Evolutionary conservation across 75 land plant genomes (phyloP).

Genomic region (Picea sitchensis): DNA sequence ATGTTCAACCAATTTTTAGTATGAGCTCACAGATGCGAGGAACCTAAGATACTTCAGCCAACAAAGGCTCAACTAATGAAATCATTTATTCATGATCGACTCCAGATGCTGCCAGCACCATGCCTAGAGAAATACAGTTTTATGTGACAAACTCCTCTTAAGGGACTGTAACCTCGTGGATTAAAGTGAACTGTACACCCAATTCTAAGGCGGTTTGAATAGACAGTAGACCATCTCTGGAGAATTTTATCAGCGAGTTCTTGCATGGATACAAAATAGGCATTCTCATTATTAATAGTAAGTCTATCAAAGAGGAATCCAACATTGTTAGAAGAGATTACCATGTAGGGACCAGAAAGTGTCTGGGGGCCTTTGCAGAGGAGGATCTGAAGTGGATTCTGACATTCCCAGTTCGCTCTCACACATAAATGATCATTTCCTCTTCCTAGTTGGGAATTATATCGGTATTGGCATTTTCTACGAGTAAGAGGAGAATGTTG

Average conservation of each 20-base stretch:
- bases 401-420: constrained; percentile 66
- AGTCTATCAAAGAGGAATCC: constrained; percentile 72
- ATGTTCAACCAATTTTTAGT: no score
- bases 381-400: constrained; percentile 23
- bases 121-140: no score
- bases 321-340: constrained; percentile 12
- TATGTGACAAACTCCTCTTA: no score
- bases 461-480: neutral
- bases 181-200: constrained; percentile 35
- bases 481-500: constrained; percentile 10
- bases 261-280: constrained; percentile 62
- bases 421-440: constrained; percentile 45
- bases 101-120: no score
- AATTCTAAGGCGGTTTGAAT: constrained; percentile 25
- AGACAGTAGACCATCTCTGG: constrained; percentile 67
- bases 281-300: constrained; percentile 19
- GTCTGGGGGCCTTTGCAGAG: neutral
- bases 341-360: neutral
- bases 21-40: no score
- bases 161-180: constrained; percentile 22
- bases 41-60: no score
- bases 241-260: constrained; percentile 30
- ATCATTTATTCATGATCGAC: no score
- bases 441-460: constrained; percentile 6
- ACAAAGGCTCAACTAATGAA: no score